Evolutionary conservation across 2,329 filamentous ascomycete genomes (phyloP).

Genomic region (Cladosporium velox): DNA sequence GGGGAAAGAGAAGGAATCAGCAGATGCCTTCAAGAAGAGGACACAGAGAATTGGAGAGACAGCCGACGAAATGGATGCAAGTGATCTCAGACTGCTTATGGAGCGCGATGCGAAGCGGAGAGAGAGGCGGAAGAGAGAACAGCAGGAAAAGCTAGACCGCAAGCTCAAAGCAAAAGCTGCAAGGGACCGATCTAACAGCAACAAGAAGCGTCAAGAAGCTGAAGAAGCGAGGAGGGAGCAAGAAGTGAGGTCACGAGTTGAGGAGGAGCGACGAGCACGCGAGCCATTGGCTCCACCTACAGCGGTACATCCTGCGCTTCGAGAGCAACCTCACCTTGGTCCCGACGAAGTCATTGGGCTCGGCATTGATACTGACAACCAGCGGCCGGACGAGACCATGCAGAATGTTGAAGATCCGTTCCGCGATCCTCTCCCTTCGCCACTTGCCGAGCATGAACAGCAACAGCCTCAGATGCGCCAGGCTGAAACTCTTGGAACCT

Average conservation of each 20-base stretch:
- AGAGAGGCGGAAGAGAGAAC: slow-evolving; percentile 70
- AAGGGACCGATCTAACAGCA: slow-evolving; percentile 48
- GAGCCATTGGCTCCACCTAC: slow-evolving; percentile 32
- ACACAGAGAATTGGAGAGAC: slow-evolving; percentile 60
- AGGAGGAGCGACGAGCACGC: slow-evolving; percentile 32
- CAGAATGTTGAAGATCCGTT: slow-evolving; percentile 30
- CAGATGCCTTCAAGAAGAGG: slow-evolving; percentile 40
- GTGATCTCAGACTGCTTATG: slow-evolving; percentile 82
- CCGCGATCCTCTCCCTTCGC: slow-evolving; percentile 28
- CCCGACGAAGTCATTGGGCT: slow-evolving; percentile 32
- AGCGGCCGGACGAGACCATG: background rate
- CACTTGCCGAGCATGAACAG: slow-evolving; percentile 23
- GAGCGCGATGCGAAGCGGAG: slow-evolving; percentile 81
- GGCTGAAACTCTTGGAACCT: slow-evolving; percentile 24
- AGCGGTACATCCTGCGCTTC: slow-evolving; percentile 39
- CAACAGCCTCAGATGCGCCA: slow-evolving; percentile 15
- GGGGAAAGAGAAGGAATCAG: slow-evolving; percentile 39
- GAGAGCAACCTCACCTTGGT: slow-evolving; percentile 25
- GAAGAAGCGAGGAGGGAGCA: slow-evolving; percentile 49
- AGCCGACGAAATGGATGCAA: slow-evolving; percentile 82
- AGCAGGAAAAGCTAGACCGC: slow-evolving; percentile 67
- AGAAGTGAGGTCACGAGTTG: slow-evolving; percentile 26
- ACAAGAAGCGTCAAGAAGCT: slow-evolving; percentile 49
- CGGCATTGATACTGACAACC: slow-evolving; percentile 31
- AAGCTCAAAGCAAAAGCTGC: slow-evolving; percentile 68